Base-by-base conservation (phyloP, 2,329 filamentous ascomycete genomes). In the Zymoseptoria ardabiliae region DNA sequence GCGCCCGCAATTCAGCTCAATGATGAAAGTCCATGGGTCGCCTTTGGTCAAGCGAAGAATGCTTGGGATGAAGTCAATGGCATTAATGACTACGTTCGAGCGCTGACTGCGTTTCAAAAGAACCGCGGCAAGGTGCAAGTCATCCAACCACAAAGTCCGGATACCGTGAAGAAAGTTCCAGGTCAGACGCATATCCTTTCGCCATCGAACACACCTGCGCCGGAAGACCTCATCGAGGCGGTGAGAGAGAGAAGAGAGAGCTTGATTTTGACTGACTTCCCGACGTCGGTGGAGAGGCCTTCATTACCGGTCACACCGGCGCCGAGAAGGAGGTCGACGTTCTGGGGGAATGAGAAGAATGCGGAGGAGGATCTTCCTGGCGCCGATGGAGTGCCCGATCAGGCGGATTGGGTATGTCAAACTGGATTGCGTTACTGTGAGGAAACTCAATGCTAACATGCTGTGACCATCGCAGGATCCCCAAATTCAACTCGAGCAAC, bases 351-450 rank as follows among this genome's bases (percentile, higher is more conserved):
- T 23, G 83, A 83, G 60, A 79, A 79, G 55, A 78, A 84, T 61
- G 78, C 78, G 45, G 75, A 78, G 63, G 81, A 80, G 63, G 79
- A 81, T 69, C 79, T 96, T 66, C 90, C 90, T 62, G 79, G 79
- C 65, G 91, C 92, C 54, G 84, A 90, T 72, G 92, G 91, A 55
- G 91, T 96, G 64, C 91, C 92, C 63, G 81, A 85, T 74, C 92
- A 96, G 81, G 82, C 85, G 72, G 90, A 96, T 75, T 97, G 93
- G 93, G 91, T 96, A 91, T 88, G 90, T 90, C 81, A 81, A 76
- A 66, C 65, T 63, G 71, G 65, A 13, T 45, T 7, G 5, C 13
- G 7, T 45, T 17, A 45, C 17, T n/a, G 35, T n/a, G 35, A 45
- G 13, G 6, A 2, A 45, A 17, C n/a, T 19, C 1, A 19, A 11